Conservation (phyloP, 176 grass and related monocot genomes). For the Chrysopogon serrulatus region DNA sequence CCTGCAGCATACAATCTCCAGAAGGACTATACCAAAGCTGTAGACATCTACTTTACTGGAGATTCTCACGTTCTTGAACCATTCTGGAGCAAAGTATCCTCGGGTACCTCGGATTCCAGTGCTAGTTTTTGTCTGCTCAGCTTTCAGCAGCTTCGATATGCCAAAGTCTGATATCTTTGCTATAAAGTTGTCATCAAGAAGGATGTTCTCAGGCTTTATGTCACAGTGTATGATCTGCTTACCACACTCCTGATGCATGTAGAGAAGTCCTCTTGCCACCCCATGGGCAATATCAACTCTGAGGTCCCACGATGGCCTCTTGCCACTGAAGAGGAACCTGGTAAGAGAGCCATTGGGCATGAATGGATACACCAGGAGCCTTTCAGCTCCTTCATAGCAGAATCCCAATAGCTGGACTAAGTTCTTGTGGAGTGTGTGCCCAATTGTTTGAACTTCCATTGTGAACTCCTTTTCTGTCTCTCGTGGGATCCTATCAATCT, state of each 20-base stretch:
- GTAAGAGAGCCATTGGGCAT: conserved; percentile 2
- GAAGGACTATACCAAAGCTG: neutral
- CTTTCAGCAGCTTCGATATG: neutral
- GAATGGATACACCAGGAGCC: conserved; percentile 3
- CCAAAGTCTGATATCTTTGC: neutral
- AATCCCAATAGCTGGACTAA: neutral
- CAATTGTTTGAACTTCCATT: neutral
- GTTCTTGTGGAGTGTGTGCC: neutral
- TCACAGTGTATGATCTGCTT: conserved; percentile 3
- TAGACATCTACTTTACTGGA: conserved; percentile 2
- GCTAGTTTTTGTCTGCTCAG: neutral
- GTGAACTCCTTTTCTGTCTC: conserved; percentile 5
- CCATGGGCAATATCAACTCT: neutral
- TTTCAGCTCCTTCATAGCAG: neutral
- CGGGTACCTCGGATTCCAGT: neutral
- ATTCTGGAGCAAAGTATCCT: conserved; percentile 9
- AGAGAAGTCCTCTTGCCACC: neutral
- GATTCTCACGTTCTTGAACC: conserved; percentile 1
- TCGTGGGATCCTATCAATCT: neutral
- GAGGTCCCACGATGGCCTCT: neutral
- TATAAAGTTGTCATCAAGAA: neutral
- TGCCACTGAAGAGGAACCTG: neutral
- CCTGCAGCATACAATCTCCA: conserved; percentile 4
- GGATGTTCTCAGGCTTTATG: conserved; percentile 7
- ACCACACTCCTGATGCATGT: neutral